phyloP scores from a whole-genome alignment of 768 basidiomycete species.

The Agaricus subrufescens region DNA sequence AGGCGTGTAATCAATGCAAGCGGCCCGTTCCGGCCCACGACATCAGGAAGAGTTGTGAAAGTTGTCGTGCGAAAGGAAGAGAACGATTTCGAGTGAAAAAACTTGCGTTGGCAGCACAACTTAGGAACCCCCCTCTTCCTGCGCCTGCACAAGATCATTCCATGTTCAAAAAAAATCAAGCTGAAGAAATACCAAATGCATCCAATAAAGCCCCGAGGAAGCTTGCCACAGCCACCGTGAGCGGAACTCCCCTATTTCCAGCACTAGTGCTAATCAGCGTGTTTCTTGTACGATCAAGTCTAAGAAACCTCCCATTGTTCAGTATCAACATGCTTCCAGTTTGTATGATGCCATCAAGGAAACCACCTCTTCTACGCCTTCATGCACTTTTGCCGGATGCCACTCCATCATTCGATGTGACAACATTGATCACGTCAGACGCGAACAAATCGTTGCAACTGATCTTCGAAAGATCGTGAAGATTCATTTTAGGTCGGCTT shows the following conservation, averaged over 20 bases:
- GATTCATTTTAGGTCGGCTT: constrained; percentile 23
- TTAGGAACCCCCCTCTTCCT: no score
- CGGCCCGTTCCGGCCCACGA: background rate
- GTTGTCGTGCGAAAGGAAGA: background rate
- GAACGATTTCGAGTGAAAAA: background rate
- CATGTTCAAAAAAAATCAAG: no score
- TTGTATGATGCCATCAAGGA: constrained; percentile 22
- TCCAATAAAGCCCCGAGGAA: constrained; percentile 13
- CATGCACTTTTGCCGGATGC: constrained; percentile 19
- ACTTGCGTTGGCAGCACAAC: background rate
- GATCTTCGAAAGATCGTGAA: constrained; percentile 26
- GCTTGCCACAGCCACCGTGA: constrained; percentile 10
- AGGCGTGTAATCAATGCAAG: background rate
- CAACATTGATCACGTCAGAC: constrained; percentile 18
- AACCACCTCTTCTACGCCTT: background rate
- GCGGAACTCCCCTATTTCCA: background rate
- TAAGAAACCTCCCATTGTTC: constrained; percentile 2
- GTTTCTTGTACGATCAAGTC: background rate
- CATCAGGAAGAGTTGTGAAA: background rate
- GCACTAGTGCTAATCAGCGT: background rate
- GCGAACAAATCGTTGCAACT: constrained; percentile 19
- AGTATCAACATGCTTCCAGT: constrained; percentile 25
- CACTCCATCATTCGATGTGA: constrained; percentile 24
- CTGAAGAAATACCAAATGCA: background rate
- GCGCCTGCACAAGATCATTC: no score